A percentile compares a stretch with the other conserved stretches of the same genome.
Evolutionary conservation across 768 basidiomycete species (phyloP).

Genomic region (Trametes villosa): DNA sequence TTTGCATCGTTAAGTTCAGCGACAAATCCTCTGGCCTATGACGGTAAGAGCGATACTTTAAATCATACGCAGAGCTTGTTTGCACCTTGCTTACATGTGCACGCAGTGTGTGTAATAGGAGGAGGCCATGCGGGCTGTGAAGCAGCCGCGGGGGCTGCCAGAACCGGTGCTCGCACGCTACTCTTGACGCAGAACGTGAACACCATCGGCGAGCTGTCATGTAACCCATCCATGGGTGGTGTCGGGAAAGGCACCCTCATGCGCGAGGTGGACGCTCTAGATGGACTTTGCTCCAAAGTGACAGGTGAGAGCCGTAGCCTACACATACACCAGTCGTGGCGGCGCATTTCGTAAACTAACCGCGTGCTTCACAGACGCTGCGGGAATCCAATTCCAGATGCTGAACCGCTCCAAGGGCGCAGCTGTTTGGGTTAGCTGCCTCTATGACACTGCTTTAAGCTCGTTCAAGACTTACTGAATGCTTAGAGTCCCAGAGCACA

Average conservation of each 20-base stretch:
- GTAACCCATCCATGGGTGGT: conserved; percentile 91
- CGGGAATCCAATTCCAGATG: conserved; percentile 88
- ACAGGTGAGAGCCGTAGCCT: conserved; percentile 76
- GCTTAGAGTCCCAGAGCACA: conserved; percentile 87
- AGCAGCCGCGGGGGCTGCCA: conserved; percentile 84
- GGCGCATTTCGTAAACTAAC: too few species aligned
- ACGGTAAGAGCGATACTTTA: conserved; percentile 16
- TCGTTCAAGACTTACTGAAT: too few species aligned
- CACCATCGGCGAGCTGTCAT: conserved; percentile 84
- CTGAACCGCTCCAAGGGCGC: conserved; percentile 86
- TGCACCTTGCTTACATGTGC: not conserved
- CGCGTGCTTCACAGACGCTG: conserved; percentile 63
- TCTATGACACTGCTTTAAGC: not conserved
- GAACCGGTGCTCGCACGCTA: conserved; percentile 80
- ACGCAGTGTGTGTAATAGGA: conserved; percentile 40
- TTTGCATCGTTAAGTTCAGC: conserved; percentile 19
- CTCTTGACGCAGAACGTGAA: conserved; percentile 82
- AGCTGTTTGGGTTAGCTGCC: conserved; percentile 76
- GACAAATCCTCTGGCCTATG: conserved; percentile 20
- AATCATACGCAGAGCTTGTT: not conserved
- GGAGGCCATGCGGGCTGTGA: conserved; percentile 95
- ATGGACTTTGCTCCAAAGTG: conserved; percentile 84
- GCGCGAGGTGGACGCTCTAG: conserved; percentile 89
- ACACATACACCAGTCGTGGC: too few species aligned
- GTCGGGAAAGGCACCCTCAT: conserved; percentile 92